Percentiles rank a stretch among this genome's conserved stretches.
phyloP scores from a whole-genome alignment of 176 grass and related monocot species.

The Juncus effusus region DNA sequence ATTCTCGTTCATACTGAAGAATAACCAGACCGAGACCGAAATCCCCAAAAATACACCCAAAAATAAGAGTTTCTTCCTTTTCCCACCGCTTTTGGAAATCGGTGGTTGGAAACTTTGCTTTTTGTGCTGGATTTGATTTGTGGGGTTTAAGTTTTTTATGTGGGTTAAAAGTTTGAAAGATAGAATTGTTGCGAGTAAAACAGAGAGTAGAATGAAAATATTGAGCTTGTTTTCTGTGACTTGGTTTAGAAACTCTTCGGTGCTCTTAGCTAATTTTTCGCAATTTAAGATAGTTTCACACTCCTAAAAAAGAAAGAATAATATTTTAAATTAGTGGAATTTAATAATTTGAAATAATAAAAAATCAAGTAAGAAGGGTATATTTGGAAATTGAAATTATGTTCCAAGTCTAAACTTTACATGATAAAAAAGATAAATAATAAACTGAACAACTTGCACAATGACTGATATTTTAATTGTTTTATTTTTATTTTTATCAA shows the following conservation, averaged over 20 bases:
- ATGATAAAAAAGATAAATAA: conserved; percentile 11
- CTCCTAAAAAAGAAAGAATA: conserved; percentile 32
- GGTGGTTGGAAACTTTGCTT: conserved; percentile 31
- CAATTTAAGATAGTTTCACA: conserved; percentile 24
- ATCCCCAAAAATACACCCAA: conserved; percentile 55
- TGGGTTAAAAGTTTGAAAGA: conserved; percentile 25
- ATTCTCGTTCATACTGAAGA: conserved; percentile 54
- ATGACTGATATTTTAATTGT: no score
- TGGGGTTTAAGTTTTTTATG: conserved; percentile 32
- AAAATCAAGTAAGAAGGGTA: conserved; percentile 4
- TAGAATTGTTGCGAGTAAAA: conserved; percentile 32
- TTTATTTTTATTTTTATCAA: not conserved
- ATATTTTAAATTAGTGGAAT: conserved; percentile 17
- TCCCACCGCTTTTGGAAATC: conserved; percentile 40
- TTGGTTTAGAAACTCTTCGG: conserved; percentile 27
- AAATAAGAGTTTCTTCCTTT: conserved; percentile 63
- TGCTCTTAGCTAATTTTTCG: conserved; percentile 20
- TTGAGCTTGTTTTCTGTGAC: conserved; percentile 17
- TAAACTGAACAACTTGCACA: not conserved
- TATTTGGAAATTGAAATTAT: not conserved
- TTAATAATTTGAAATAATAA: not conserved
- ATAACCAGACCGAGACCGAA: conserved; percentile 53
- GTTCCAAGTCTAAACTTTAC: conserved; percentile 3
- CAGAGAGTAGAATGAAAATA: conserved; percentile 8
- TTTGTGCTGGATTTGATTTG: conserved; percentile 33